Evolutionary conservation across 768 basidiomycete genomes (phyloP).

Genomic region (Hypholoma sublateritium): DNA sequence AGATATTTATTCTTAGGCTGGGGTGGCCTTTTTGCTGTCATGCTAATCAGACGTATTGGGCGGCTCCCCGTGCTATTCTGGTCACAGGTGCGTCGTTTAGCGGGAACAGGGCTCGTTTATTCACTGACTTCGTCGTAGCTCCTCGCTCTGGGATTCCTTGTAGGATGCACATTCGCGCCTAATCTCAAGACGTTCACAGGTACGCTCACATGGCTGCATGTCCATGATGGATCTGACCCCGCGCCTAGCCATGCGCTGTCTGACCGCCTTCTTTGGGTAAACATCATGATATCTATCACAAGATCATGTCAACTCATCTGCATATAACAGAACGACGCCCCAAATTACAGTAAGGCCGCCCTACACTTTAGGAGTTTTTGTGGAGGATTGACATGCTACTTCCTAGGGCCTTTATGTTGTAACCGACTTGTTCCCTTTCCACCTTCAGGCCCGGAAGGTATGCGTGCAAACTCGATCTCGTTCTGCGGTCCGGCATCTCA

Average conservation of each 20-base stretch:
- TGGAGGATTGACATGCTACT: not conserved
- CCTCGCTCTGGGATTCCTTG: slow-evolving; percentile 52
- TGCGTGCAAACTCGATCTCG: not conserved
- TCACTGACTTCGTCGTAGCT: slow-evolving; percentile 31
- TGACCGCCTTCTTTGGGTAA: slow-evolving; percentile 58
- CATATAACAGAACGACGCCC: slow-evolving; percentile 45
- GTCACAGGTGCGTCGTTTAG: slow-evolving; percentile 49
- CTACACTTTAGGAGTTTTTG: not conserved
- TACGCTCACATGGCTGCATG: slow-evolving; percentile 11
- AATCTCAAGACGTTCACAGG: slow-evolving; percentile 58
- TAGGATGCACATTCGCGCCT: slow-evolving; percentile 50
- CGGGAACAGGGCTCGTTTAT: not conserved
- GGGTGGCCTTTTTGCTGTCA: slow-evolving; percentile 63
- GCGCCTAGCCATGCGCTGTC: slow-evolving; percentile 51
- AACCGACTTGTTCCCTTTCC: slow-evolving; percentile 68
- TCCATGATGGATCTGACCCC: not conserved
- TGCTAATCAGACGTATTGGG: slow-evolving; percentile 62
- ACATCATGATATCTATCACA: slow-evolving; percentile 9
- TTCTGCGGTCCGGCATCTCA: not conserved
- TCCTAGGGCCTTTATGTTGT: slow-evolving; percentile 57
- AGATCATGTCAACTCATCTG: not conserved
- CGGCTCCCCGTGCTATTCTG: slow-evolving; percentile 71
- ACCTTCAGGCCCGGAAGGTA: slow-evolving; percentile 65
- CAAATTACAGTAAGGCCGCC: slow-evolving; percentile 51
- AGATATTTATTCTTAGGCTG: slow-evolving; percentile 36